phyloP scores from a whole-genome alignment of 805 yeast genomes.

The Saccharomycopsis guyanensis region DNA sequence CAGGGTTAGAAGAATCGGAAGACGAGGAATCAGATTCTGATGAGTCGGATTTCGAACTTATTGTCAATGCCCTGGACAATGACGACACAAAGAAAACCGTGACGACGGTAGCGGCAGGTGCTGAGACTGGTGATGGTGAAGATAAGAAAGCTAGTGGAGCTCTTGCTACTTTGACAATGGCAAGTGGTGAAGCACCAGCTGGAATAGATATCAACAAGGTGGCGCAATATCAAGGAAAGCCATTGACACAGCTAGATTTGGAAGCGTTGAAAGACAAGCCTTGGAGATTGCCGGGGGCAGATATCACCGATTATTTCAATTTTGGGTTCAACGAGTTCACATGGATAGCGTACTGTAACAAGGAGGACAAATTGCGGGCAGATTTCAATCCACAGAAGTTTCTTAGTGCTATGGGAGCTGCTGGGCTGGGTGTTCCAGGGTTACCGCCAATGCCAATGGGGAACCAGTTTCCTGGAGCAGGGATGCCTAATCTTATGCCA shows the following conservation, averaged over 20 bases:
- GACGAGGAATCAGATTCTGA: constrained; percentile 40
- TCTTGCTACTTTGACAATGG: background rate
- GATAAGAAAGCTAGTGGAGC: constrained; percentile 6
- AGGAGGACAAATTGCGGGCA: constrained; percentile 74
- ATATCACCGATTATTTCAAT: constrained; percentile 88
- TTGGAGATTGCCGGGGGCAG: constrained; percentile 98
- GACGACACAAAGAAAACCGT: constrained; percentile 7
- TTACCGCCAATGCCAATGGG: background rate
- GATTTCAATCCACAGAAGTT: constrained; percentile 24
- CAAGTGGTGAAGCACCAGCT: constrained; percentile 28
- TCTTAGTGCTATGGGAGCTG: background rate
- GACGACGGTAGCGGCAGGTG: constrained; percentile 22
- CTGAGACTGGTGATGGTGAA: constrained; percentile 28
- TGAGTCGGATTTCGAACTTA: constrained; percentile 74
- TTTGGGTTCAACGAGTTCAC: constrained; percentile 95
- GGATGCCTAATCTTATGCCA: background rate
- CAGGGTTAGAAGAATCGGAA: constrained; percentile 34
- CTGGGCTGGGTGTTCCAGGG: constrained; percentile 1
- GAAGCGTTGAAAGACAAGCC: constrained; percentile 89
- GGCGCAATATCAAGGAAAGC: constrained; percentile 71
- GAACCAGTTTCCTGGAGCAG: background rate
- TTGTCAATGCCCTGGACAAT: constrained; percentile 43
- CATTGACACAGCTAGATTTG: constrained; percentile 71
- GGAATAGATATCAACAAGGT: constrained; percentile 63
- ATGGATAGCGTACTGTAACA: constrained; percentile 87